Evolutionary conservation across 2,329 filamentous ascomycete species (phyloP), one percentile per base, ranked within the genome.

Genomic region (Conoideocrella luteorostrata): DNA sequence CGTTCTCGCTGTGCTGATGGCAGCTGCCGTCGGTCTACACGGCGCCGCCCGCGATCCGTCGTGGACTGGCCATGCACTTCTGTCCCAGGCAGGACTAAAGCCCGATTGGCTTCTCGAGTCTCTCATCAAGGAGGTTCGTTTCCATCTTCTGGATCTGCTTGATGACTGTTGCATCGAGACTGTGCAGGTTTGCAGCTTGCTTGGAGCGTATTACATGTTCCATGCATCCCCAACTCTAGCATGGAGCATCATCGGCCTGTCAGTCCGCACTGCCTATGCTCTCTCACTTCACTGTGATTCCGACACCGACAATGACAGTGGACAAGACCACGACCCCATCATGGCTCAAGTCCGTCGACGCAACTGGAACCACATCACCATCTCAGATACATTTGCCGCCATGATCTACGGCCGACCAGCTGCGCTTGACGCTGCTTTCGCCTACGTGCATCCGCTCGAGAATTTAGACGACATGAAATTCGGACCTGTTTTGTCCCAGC

Each of bases 371-470:
- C 56, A 60, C 30, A 37, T 57, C 38, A 54, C 52, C 9, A 52
- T 59, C 2, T 44, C 49, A 7, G 58, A 61, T 35, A 58, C 52
- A 4, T 61, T 61, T 43, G 49, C 54, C 20, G 53, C 58, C 10
- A 53, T 55, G 47, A 55, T 60, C 24, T 59, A 59, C 42, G 57
- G 58, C 7, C 50, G 56, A 20, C 57, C 58, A 17, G 49, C 53
- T 3, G 56, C 55, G 9, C 47, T 60, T 9, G 55, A 60, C 23
- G 42, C 52, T 2, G 56, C 54, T 7, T 56, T 59, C 33, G 52
- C 50, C 23, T 34, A 47, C 34, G 45, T 56, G 7, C 55, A 56
- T 37, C 47, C 54, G 9, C 48, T 58, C 5, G 43, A 49, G 13
- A 44, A 57, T 13, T 48, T 55, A 22, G 56, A 59, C 42, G 57